Percentiles rank a stretch among this genome's conserved stretches.
Evolutionary conservation across 2,329 filamentous ascomycete genomes (phyloP).

Genomic region (Hirsutella minnesotensis): DNA sequence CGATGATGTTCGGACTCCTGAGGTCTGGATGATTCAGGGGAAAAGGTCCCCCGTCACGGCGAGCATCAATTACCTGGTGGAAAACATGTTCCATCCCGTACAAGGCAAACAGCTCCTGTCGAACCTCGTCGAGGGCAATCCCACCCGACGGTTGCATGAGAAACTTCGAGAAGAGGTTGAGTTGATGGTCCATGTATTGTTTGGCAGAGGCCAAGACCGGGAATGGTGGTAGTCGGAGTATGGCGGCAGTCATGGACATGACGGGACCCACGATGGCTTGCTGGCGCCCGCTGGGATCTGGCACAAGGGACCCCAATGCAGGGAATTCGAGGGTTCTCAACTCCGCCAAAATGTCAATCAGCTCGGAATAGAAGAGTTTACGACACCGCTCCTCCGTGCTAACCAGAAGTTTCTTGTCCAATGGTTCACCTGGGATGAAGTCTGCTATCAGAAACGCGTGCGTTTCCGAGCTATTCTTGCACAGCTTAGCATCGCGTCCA

Average conservation of each 20-base stretch:
- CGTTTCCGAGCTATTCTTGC: not conserved
- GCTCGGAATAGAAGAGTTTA: constrained; percentile 10
- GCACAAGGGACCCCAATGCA: constrained; percentile 13
- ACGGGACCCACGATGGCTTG: constrained; percentile 9
- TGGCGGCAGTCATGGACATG: constrained; percentile 9
- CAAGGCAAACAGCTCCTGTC: constrained; percentile 8
- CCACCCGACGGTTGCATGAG: constrained; percentile 3
- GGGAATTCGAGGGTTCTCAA: constrained; percentile 12
- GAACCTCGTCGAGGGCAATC: constrained; percentile 5
- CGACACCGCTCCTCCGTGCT: constrained; percentile 3
- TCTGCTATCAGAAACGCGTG: constrained; percentile 12
- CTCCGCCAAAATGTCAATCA: constrained; percentile 14
- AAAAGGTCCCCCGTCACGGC: constrained; percentile 8
- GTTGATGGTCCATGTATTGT: not conserved
- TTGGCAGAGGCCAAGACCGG: not conserved
- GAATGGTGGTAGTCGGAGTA: not conserved
- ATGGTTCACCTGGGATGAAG: constrained; percentile 9
- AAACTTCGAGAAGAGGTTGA: not conserved
- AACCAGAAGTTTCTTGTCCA: constrained; percentile 8
- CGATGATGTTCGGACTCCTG: constrained; percentile 12
- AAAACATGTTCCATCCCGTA: constrained; percentile 8
- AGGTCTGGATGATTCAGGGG: constrained; percentile 13
- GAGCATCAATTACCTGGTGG: constrained; percentile 5
- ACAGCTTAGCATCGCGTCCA: constrained; percentile 6
- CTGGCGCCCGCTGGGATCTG: constrained; percentile 6